phyloP scores from a whole-genome alignment of 2,329 filamentous ascomycete species.

The Alternaria triticimaculans region DNA sequence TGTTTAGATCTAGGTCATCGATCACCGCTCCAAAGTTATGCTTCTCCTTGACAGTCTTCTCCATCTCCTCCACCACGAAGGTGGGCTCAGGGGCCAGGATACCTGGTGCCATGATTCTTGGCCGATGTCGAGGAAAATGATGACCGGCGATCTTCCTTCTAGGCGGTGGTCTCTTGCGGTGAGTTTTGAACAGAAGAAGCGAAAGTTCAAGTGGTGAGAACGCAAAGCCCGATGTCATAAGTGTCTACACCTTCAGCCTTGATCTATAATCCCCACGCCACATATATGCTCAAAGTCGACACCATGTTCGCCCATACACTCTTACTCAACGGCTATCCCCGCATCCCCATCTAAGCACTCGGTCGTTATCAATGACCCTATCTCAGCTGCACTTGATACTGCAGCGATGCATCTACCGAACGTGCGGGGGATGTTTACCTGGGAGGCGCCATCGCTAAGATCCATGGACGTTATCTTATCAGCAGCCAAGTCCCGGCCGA shows the following conservation, averaged over 20 bases:
- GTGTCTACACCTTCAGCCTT: neutral
- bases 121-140: neutral
- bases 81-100: neutral
- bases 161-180: neutral
- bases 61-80: constrained; percentile 7
- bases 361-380: neutral
- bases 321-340: neutral
- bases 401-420: neutral
- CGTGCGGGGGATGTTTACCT: neutral
- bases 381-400: neutral
- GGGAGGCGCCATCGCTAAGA: neutral
- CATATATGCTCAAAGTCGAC: neutral
- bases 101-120: neutral
- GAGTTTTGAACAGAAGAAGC: neutral
- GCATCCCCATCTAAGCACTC: neutral
- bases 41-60: constrained; percentile 8
- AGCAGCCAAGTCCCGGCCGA: neutral
- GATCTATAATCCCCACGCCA: neutral
- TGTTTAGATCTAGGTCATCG: constrained; percentile 48
- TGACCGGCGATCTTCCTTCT: neutral
- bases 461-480: neutral
- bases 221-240: neutral
- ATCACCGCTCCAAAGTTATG: constrained; percentile 33
- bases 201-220: neutral
- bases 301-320: neutral